A percentile compares a stretch with the other conserved stretches of the same genome.
phyloP scores from a whole-genome alignment of 192 early-diverging fungal genomes.

The Podila verticillata region DNA sequence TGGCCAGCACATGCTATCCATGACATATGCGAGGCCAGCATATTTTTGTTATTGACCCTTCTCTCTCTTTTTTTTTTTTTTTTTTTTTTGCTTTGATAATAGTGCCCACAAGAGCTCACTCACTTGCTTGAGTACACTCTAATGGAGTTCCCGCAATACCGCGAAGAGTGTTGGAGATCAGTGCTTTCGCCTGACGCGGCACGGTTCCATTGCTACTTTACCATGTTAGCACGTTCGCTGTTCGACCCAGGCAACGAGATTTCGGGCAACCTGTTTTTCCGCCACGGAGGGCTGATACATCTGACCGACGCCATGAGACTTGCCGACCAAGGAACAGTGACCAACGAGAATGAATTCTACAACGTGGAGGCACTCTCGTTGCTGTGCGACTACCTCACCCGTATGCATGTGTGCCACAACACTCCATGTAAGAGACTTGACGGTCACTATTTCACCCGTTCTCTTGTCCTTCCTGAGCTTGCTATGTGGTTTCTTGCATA shows the following conservation, averaged over 20 bases:
- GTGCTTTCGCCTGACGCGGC: slow-evolving; percentile 8
- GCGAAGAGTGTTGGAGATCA: slow-evolving; percentile 39
- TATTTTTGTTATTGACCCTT: not conserved
- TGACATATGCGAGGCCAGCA: not conserved
- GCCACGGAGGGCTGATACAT: slow-evolving; percentile 20
- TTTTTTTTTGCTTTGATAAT: not conserved
- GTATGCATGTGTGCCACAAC: slow-evolving; percentile 29
- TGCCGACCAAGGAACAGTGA: slow-evolving; percentile 6
- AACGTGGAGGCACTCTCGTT: slow-evolving; percentile 26
- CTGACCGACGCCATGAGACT: slow-evolving; percentile 27
- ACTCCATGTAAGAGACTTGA: slow-evolving; percentile 16
- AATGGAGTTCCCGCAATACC: slow-evolving; percentile 9
- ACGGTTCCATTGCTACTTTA: slow-evolving; percentile 7
- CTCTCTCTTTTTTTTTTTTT: too few species aligned
- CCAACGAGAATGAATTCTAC: slow-evolving; percentile 32
- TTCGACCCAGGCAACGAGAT: slow-evolving; percentile 28
- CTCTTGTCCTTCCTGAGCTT: too few species aligned
- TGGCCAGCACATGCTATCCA: not conserved
- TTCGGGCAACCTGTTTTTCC: slow-evolving; percentile 22
- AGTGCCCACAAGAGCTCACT: slow-evolving; percentile 35
- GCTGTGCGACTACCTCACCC: slow-evolving; percentile 28
- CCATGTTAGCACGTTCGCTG: slow-evolving; percentile 31
- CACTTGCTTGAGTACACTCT: slow-evolving; percentile 30
- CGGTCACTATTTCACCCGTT: not conserved
- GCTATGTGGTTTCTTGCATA: not conserved